Evolutionary conservation across 78 protist genomes (phyloP).

Genomic region (Tieghemostelium lacteum): DNA sequence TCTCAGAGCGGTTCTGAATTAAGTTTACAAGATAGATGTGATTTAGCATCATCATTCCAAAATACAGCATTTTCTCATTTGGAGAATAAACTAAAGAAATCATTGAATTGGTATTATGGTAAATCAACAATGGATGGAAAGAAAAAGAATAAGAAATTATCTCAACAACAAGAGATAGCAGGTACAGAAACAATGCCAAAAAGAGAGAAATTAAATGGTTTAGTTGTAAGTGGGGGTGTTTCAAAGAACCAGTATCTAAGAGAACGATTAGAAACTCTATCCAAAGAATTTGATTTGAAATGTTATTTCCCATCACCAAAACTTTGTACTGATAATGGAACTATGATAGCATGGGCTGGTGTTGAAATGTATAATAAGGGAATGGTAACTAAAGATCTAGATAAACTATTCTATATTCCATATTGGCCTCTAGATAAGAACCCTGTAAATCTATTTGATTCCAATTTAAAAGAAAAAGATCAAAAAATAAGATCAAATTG

Average conservation of each 20-base stretch:
- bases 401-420: conserved; percentile 32
- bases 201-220: conserved; percentile 2
- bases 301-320: conserved; percentile 64
- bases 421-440: conserved; percentile 58
- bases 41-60: conserved; percentile 88
- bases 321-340: conserved; percentile 90
- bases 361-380: conserved; percentile 75
- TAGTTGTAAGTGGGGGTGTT: conserved; percentile 88
- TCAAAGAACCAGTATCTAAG: conserved; percentile 73
- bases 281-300: background rate
- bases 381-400: background rate
- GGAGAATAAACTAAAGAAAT: conserved; percentile 31
- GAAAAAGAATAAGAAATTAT: background rate
- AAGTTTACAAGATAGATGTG: background rate
- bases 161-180: background rate
- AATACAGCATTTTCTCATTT: conserved; percentile 67
- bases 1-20: background rate
- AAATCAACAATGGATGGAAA: background rate
- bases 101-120: conserved; percentile 48
- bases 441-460: conserved; percentile 1
- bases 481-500: conserved; percentile 11
- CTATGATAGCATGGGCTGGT: conserved; percentile 94
- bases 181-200: too few species aligned
- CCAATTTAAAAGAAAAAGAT: conserved; percentile 37
- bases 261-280: background rate